Evolutionary conservation across 2,329 filamentous ascomycete genomes (phyloP).

Genomic region (Passalora sequoiae): DNA sequence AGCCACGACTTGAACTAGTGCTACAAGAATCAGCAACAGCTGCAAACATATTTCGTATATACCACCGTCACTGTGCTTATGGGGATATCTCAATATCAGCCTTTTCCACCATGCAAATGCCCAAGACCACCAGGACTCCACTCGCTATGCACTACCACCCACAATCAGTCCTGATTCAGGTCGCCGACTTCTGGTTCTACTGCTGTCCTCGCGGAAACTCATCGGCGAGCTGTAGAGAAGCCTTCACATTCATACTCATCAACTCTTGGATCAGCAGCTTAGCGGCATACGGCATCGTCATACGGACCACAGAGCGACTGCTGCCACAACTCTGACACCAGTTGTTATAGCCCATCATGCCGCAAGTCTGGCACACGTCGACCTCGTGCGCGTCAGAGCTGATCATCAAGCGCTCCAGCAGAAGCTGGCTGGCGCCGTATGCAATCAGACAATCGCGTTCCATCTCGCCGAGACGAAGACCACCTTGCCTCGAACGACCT

Average conservation of each 20-base stretch:
- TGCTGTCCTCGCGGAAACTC: constrained; percentile 68
- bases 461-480: constrained; percentile 94
- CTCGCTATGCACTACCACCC: constrained; percentile 11
- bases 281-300: constrained; percentile 96
- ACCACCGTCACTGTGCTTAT: too few relatives aligned
- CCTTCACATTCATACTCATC: constrained; percentile 98
- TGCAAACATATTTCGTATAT: too few relatives aligned
- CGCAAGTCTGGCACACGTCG: constrained; percentile 90
- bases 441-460: constrained; percentile 97
- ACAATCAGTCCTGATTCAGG: not conserved
- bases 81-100: too few relatives aligned
- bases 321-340: constrained; percentile 93
- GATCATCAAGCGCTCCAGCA: constrained; percentile 91
- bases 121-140: too few relatives aligned
- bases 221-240: constrained; percentile 82
- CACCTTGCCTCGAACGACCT: constrained; percentile 86
- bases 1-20: too few relatives aligned
- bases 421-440: constrained; percentile 86
- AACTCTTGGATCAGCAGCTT: constrained; percentile 95
- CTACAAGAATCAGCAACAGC: too few relatives aligned
- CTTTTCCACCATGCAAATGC: too few relatives aligned
- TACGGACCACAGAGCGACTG: constrained; percentile 76
- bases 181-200: constrained; percentile 1
- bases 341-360: constrained; percentile 89
- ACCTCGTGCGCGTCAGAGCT: constrained; percentile 85